phyloP scores from a whole-genome alignment of 2,329 filamentous ascomycete species.

The Metarhizium humberi region DNA sequence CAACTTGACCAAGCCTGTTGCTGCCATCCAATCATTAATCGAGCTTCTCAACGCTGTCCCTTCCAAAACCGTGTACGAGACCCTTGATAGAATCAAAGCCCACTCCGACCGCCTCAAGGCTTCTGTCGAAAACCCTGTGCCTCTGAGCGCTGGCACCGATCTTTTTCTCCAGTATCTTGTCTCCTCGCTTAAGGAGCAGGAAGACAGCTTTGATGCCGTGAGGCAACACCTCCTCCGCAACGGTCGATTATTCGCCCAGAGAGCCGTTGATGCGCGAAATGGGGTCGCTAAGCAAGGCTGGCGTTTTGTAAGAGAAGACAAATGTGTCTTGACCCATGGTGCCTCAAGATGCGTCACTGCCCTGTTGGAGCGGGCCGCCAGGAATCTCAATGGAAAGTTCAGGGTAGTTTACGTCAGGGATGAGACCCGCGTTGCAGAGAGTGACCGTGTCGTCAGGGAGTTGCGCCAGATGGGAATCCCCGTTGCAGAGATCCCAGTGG shows the following conservation, averaged over 20 bases:
- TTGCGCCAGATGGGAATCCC: constrained; percentile 68
- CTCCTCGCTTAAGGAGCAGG: constrained; percentile 54
- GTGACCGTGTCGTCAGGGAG: constrained; percentile 58
- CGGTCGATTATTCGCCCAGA: constrained; percentile 73
- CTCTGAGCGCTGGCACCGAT: constrained; percentile 86
- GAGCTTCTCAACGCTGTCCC: constrained; percentile 71
- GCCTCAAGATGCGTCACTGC: constrained; percentile 76
- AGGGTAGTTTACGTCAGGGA: constrained; percentile 72
- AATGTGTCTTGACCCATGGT: constrained; percentile 82
- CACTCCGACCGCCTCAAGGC: constrained; percentile 71
- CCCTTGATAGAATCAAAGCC: constrained; percentile 71
- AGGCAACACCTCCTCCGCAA: constrained; percentile 78
- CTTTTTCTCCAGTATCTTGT: constrained; percentile 93
- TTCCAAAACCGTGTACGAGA: constrained; percentile 86
- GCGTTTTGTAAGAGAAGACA: constrained; percentile 68
- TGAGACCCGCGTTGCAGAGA: constrained; percentile 47
- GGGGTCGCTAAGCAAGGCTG: constrained; percentile 74
- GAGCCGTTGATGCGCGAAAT: constrained; percentile 76
- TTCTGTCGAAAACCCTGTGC: constrained; percentile 78
- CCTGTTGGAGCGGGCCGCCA: constrained; percentile 58
- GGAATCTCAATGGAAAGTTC: constrained; percentile 59
- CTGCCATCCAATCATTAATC: constrained; percentile 86
- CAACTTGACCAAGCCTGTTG: constrained; percentile 90
- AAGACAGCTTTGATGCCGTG: constrained; percentile 62
- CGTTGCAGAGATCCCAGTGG: constrained; percentile 52